Conservation (phyloP, 352 stramenopile species). For the Paralagenidium karlingii region DNA sequence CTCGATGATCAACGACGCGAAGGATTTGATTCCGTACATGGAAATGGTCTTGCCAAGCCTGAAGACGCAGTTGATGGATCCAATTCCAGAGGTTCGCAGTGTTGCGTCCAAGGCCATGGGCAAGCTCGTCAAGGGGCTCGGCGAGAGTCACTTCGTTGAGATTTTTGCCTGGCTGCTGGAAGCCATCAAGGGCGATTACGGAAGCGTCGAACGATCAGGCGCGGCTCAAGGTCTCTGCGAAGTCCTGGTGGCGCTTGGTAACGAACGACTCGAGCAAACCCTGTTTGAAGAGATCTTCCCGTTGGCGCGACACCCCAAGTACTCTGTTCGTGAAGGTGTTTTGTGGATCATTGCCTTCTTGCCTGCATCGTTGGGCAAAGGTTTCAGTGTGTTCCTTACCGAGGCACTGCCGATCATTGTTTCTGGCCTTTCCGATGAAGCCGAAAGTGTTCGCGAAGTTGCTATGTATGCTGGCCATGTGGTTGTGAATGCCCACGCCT, state of each 20-base stretch:
- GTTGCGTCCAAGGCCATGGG: conserved; percentile 93
- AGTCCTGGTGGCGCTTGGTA: conserved; percentile 80
- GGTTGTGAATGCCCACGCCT: conserved; percentile 94
- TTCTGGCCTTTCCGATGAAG: conserved; percentile 96
- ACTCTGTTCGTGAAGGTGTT: conserved; percentile 94
- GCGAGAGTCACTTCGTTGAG: conserved; percentile 91
- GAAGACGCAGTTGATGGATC: conserved; percentile 88
- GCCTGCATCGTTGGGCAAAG: conserved; percentile 88
- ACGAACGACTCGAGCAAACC: conserved; percentile 57
- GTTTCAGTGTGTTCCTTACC: conserved; percentile 90
- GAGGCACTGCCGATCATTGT: conserved; percentile 95
- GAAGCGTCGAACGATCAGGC: conserved; percentile 95
- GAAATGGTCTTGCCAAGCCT: conserved; percentile 94
- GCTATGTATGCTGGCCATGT: conserved; percentile 96
- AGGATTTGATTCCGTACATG: conserved; percentile 97
- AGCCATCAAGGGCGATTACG: conserved; percentile 90
- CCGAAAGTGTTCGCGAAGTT: conserved; percentile 96
- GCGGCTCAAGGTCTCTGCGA: conserved; percentile 97
- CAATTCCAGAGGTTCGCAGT: conserved; percentile 90
- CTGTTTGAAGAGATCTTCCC: conserved; percentile 93
- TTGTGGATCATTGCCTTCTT: conserved; percentile 99
- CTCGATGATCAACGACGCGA: conserved; percentile 97
- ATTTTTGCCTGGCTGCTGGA: conserved; percentile 96
- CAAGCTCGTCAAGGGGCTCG: conserved; percentile 92
- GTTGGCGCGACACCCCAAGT: conserved; percentile 88